Percentiles rank a stretch among this genome's conserved stretches.
These are phyloP conservation scores for Grammothele lineata DNA, from an alignment of 768 basidiomycete genomes.

Conservation along the genomic window DNA sequence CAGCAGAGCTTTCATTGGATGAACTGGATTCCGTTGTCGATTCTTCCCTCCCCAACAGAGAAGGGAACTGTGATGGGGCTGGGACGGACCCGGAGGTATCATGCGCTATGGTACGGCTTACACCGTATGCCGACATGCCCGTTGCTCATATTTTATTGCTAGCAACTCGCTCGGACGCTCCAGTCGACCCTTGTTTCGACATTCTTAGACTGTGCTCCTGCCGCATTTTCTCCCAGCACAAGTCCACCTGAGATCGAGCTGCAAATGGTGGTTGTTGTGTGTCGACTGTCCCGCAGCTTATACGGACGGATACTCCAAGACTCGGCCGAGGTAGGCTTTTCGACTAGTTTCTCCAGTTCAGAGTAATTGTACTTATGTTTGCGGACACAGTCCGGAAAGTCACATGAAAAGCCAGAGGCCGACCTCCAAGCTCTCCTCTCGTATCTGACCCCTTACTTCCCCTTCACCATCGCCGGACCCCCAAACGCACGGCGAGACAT, in stretches of 20 bases:
- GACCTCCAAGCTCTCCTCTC: constrained; percentile 58
- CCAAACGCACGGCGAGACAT: constrained; percentile 40
- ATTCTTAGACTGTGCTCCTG: constrained; percentile 83
- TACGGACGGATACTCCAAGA: constrained; percentile 54
- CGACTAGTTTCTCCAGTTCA: no score
- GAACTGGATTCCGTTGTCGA: constrained; percentile 18
- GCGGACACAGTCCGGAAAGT: constrained; percentile 8
- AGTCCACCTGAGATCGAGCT: constrained; percentile 56
- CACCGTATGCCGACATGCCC: not conserved
- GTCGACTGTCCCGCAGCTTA: constrained; percentile 52
- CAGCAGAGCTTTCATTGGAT: no score
- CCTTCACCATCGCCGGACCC: constrained; percentile 48
- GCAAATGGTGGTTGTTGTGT: constrained; percentile 53
- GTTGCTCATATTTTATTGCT: not conserved
- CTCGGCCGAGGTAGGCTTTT: constrained; percentile 32
- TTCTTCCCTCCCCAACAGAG: not conserved
- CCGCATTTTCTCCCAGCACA: constrained; percentile 70
- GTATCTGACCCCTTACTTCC: constrained; percentile 83
- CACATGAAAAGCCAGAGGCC: constrained; percentile 30
- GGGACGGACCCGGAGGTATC: constrained; percentile 6
- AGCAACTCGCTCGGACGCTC: constrained; percentile 73
- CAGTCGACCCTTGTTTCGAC: constrained; percentile 77
- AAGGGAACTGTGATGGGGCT: constrained; percentile 7
- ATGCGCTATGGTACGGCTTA: constrained; percentile 16
- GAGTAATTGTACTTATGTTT: not conserved